Evolutionary conservation across 768 basidiomycete species (phyloP), one percentile per base, ranked within the genome.

Genomic region (Galerina marginata): DNA sequence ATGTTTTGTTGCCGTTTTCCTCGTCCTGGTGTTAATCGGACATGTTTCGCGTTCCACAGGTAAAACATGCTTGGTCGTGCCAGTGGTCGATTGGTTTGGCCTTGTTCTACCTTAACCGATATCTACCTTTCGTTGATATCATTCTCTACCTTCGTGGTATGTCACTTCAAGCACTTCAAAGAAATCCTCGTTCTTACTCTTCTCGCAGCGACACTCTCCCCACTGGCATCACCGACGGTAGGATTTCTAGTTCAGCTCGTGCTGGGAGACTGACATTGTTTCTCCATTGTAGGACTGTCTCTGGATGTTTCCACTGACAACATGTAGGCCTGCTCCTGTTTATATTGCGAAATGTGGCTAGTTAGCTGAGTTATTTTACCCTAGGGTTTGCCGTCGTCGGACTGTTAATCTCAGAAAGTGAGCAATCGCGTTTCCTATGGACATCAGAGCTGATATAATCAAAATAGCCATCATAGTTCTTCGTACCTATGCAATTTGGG

Each of bases 401-500:
- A 14, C 12, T 53, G 10, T 38, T 53, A 29, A 53, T 53, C 10
- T 53, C 51, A 10, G 51, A 53, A 53, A 40, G 51, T 53, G 42
- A 9, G 11, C 4, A 12, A 26, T 25, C 15, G n/a, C 11, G 2
- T 9, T 40, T 15, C 4, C 25, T 29, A 42, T 16, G 4, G 33
- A 23, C 14, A 53, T 3, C 15, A 10, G 4, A 11, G 15, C 36
- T 20, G 7, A 33, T 33, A 33, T 0, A 7, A 7, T 29, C 11
- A 15, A 33, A 20, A 16, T 26, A 55, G 54, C 45, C 0, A 55
- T 55, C 26, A 55, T 55, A 33, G 15, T 55, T 43, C 40, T 55
- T 23, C 23, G 54, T 3, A 55, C 54, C 3, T 55, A 55, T 33
- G 54, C 54, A 2, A 55, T 55, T 15, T 55, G 54, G 54, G 54